Evolutionary conservation across 2,329 filamentous ascomycete genomes (phyloP), one percentile per base, ranked within the genome.

Genomic region (Cryphonectria naterciae): DNA sequence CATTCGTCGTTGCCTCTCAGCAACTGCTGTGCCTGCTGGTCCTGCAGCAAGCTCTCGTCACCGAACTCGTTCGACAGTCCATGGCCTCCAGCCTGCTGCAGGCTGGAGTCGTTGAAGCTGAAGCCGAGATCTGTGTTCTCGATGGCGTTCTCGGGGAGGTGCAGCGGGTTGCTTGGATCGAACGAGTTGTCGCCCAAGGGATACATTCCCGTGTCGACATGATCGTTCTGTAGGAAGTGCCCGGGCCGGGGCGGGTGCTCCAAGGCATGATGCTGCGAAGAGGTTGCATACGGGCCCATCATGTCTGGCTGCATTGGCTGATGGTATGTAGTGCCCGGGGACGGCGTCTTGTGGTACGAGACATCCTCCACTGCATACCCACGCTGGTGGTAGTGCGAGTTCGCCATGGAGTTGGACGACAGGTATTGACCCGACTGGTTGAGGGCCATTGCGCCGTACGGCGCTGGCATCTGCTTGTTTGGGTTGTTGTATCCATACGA

Each of bases 401-500:
- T 72, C 37, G 78, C 75, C 32, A 75, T 70, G 68, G 75, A 75
- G 61, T 82, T 81, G 28, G 71, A 67, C 39, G 69, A 41, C 35
- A 73, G 32, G 63, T 73, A 73, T 43, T 73, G 71, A n/a, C 66
- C 56, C 17, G 60, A 25, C 43, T 68, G 62, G 52, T 68, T 49
- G 7, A 73, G n/a, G 5, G 43, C 32, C 41, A 73, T 65, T 35
- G 78, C 72, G 67, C 77, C 80, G 74, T 84, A 85, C 25, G 78
- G 78, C 35, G 76, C 75, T n/a, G 81, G 77, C 68, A 80, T 73
- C n/a, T 79, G 79, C 75, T 81, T 82, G 25, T 77, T 78, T 4
- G 79, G 78, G 72, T 80, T 79, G 49, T 74, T 74, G 72, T 78
- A 79, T 35, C 80, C 79, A 69, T 81, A 82, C 10, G 78, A 74